A percentile compares a stretch with the other conserved stretches of the same genome.
These are phyloP conservation scores for Hericium rajendrae DNA, from an alignment of 768 basidiomycete genomes.

Conservation along the genomic window DNA sequence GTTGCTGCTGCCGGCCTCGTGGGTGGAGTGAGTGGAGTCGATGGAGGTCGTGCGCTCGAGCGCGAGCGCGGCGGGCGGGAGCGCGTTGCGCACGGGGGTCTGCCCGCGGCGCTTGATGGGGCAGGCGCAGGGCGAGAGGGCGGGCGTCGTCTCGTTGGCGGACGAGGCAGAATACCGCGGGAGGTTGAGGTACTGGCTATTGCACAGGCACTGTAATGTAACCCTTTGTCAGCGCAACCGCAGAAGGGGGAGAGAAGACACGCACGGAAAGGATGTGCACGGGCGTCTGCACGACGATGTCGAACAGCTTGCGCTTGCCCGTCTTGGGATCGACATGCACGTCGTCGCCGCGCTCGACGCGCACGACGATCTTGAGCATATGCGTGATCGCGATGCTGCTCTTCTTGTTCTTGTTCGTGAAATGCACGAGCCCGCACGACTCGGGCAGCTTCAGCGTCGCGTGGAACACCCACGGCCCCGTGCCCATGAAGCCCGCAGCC, in stretches of 20 bases:
- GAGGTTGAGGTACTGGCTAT: conserved; percentile 2
- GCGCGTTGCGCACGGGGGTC: background rate
- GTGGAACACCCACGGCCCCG: conserved; percentile 83
- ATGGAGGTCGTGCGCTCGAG: background rate
- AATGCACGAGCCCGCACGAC: conserved; percentile 50
- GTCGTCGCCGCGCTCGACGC: conserved; percentile 78
- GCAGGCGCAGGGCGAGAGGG: background rate
- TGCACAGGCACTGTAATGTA: conserved; percentile 5
- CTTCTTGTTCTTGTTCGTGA: conserved; percentile 71
- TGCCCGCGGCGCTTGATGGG: background rate
- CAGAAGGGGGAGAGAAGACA: conserved; percentile 2
- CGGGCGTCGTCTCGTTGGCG: background rate
- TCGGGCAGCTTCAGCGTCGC: conserved; percentile 59
- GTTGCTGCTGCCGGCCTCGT: conserved; percentile 21
- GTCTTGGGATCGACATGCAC: conserved; percentile 46
- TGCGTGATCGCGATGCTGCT: conserved; percentile 73
- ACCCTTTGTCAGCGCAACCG: background rate
- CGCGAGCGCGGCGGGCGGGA: background rate
- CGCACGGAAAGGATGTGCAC: conserved; percentile 82
- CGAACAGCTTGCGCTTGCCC: conserved; percentile 74
- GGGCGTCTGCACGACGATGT: conserved; percentile 79
- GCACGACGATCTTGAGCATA: conserved; percentile 68
- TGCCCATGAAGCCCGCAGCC: conserved; percentile 55
- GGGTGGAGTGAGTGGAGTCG: background rate
- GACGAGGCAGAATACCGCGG: conserved; percentile 8